Percentiles rank a stretch among this genome's conserved stretches.
phyloP scores from a whole-genome alignment of 768 basidiomycete genomes.

The Epithele typhae region DNA sequence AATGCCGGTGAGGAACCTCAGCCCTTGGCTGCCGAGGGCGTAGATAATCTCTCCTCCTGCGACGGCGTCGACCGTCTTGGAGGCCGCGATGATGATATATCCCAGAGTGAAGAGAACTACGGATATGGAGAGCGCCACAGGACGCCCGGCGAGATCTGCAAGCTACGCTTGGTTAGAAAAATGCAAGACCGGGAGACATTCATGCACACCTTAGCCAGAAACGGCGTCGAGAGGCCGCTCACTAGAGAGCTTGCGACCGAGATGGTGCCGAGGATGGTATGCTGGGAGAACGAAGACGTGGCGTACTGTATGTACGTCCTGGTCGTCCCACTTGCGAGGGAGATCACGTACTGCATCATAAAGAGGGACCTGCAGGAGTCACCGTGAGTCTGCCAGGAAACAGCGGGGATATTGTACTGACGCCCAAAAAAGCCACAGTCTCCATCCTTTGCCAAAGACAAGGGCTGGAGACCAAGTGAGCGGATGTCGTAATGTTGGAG shows the following conservation, averaged over 20 bases:
- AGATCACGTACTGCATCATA: no score
- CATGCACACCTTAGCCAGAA: conserved; percentile 38
- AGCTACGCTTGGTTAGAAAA: not conserved
- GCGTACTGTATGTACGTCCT: no score
- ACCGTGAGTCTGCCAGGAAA: no score
- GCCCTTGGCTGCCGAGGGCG: conserved; percentile 2
- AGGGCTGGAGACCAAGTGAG: no score
- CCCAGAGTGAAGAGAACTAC: conserved; percentile 35
- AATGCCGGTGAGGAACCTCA: conserved; percentile 2
- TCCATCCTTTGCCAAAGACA: no score
- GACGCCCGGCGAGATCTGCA: conserved; percentile 41
- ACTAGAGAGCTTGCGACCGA: conserved; percentile 17
- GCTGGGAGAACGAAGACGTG: not conserved
- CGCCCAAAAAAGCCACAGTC: no score
- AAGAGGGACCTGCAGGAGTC: no score
- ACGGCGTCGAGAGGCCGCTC: conserved; percentile 33
- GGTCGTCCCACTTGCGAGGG: no score
- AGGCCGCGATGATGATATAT: conserved; percentile 23
- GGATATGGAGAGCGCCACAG: conserved; percentile 33
- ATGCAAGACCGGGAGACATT: not conserved
- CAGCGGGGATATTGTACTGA: no score
- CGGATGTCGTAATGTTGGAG: no score
- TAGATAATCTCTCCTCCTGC: conserved; percentile 16
- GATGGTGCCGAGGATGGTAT: conserved; percentile 6
- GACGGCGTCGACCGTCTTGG: conserved; percentile 7